Evolutionary conservation across 805 yeast species (phyloP), one percentile per base, ranked within the genome.

Genomic region (Lachancea meyersii): DNA sequence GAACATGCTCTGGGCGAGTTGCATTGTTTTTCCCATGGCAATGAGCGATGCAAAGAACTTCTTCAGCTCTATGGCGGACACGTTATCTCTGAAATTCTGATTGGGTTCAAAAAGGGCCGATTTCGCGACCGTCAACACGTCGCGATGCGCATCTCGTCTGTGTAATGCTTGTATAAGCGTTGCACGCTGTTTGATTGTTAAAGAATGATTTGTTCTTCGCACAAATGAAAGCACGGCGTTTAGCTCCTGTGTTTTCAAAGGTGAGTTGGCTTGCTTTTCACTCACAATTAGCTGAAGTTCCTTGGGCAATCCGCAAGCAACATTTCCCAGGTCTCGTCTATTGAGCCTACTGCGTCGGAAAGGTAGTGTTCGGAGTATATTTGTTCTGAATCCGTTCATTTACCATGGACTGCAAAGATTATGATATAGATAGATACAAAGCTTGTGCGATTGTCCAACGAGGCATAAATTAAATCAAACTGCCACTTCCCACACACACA

Each of bases 31-130:
- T 3, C 44, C 35, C n/a, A 45, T 42, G 6, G 32, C 35, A 8
- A 54, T 22, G 20, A 58, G 40, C 10, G 59, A 42, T 23, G 47
- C 41, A 17, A 57, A 26, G 40, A 51, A 56, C 21, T 47, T 43
- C 35, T 44, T 48, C 20, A 57, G 38, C 30, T 57, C 61, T 20
- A 26, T 44, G 1, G 40, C 37, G 16, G 52, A 28, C 8, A 48
- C 54, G 32, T 51, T 48, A 19, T 48, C 44, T 35, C 45, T 32
- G 35, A 41, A 19, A 19, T 44, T 31, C 16, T 45, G 37, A 13
- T 38, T 37, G 5, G 28, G 20, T n/a, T 42, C 47, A 31, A 48
- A 48, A 13, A 57, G 42, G 35, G 48, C 43, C 17, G 35, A 41
- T 22, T 47, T 43, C 3, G 54, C 55, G n/a, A 57, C 38, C 20